Evolutionary conservation across 2,329 filamentous ascomycete genomes (phyloP).

Genomic region (Aureobasidium sp.): DNA sequence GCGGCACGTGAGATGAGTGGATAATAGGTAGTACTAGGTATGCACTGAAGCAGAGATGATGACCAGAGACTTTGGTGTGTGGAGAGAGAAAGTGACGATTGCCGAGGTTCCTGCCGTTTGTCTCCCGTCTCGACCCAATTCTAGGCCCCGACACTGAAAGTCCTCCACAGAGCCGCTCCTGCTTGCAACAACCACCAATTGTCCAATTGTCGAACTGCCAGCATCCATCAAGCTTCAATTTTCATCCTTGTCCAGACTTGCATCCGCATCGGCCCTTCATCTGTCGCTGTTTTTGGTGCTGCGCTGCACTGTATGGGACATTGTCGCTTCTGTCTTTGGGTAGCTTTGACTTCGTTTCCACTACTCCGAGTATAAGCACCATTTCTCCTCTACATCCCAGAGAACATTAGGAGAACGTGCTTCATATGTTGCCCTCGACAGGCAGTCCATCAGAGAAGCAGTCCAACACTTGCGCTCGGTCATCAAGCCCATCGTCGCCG

Average conservation of each 20-base stretch:
- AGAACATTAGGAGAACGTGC: not conserved
- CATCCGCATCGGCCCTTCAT: not conserved
- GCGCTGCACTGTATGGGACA: not conserved
- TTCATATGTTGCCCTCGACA: not conserved
- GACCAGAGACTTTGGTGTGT: not conserved
- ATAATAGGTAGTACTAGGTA: not conserved
- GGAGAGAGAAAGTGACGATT: not conserved
- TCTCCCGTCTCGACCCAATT: too few species aligned
- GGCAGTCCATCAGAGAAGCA: not conserved
- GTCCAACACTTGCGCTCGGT: slow-evolving; percentile 2
- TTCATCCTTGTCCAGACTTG: not conserved
- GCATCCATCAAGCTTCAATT: not conserved
- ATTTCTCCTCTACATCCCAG: not conserved
- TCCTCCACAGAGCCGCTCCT: not conserved
- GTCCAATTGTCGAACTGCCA: too few species aligned
- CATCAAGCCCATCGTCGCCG: not conserved
- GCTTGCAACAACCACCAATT: not conserved
- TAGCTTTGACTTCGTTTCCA: not conserved
- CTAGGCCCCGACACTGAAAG: too few species aligned
- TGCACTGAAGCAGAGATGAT: not conserved
- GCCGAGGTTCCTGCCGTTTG: not conserved
- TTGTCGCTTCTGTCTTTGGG: not conserved
- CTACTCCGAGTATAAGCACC: not conserved
- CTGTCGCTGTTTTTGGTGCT: not conserved
- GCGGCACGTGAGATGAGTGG: not conserved